Conservation (phyloP, 2,329 filamentous ascomycete genomes). For the Fusarium brevicatenulatum region DNA sequence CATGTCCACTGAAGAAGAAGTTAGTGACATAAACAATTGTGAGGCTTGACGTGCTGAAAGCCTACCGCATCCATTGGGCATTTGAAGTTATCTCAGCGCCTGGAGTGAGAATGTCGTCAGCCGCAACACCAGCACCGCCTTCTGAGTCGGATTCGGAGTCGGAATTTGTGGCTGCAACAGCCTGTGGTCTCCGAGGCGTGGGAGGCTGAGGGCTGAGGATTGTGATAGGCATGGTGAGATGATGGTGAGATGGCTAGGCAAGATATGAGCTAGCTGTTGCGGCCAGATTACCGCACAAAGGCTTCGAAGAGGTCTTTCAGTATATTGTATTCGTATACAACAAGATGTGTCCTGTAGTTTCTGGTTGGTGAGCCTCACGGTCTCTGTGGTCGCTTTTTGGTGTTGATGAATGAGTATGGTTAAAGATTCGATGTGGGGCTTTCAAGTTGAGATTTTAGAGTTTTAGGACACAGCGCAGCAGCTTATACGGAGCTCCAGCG, state of each 20-base stretch:
- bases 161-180: constrained; percentile 41
- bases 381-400: constrained; percentile 8
- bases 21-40: constrained; percentile 13
- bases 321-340: not conserved
- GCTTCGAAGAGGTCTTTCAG: not conserved
- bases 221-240: constrained; percentile 58
- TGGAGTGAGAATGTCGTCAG: constrained; percentile 78
- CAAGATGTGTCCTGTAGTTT: not conserved
- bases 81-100: constrained; percentile 90
- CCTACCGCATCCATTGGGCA: constrained; percentile 92
- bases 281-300: not conserved
- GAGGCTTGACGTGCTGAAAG: constrained; percentile 7
- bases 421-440: constrained; percentile 46
- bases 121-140: constrained; percentile 58
- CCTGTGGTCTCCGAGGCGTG: constrained; percentile 37
- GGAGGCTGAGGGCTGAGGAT: constrained; percentile 56
- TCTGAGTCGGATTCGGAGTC: constrained; percentile 58
- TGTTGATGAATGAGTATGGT: constrained; percentile 34
- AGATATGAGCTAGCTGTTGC: not conserved
- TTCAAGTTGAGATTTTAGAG: constrained; percentile 44
- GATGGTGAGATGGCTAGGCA: constrained; percentile 17
- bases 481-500: not conserved
- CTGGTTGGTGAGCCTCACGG: not conserved
- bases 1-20: constrained; percentile 75
- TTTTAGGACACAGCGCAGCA: constrained; percentile 2